Conservation (phyloP, 2,329 filamentous ascomycete genomes). For the Epichloe elymi region DNA sequence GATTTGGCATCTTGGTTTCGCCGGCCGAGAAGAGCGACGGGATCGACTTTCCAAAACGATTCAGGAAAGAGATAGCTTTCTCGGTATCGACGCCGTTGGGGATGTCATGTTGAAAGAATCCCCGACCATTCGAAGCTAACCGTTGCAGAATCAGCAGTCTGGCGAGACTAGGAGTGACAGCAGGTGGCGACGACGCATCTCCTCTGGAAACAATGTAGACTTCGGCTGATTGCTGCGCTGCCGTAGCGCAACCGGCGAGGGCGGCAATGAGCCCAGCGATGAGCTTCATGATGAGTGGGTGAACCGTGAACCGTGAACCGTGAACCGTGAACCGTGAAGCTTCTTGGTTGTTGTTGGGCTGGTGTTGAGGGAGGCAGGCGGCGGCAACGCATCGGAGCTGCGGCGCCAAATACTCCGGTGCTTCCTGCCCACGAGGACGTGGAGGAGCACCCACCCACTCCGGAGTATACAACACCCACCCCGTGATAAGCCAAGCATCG, state of each 20-base stretch:
- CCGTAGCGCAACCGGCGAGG: constrained; percentile 25
- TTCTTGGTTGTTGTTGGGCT: constrained; percentile 14
- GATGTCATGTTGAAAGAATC: constrained; percentile 34
- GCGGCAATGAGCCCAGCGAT: constrained; percentile 25
- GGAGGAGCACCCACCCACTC: too few relatives aligned
- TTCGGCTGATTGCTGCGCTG: constrained; percentile 30
- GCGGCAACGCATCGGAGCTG: constrained; percentile 2
- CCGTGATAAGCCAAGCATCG: too few relatives aligned
- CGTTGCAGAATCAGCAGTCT: constrained; percentile 47
- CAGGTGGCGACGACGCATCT: constrained; percentile 21
- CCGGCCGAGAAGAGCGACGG: constrained; percentile 34
- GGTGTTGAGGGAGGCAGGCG: neutral
- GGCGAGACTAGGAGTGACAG: constrained; percentile 39
- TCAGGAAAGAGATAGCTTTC: constrained; percentile 43
- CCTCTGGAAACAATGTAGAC: constrained; percentile 37
- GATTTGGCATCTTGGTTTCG: constrained; percentile 25
- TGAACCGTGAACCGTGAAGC: constrained; percentile 17
- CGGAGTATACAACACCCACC: too few relatives aligned
- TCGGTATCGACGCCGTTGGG: constrained; percentile 26
- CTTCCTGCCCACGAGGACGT: neutral
- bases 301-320: constrained; percentile 10
- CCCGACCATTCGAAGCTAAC: constrained; percentile 33
- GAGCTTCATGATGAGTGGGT: constrained; percentile 28
- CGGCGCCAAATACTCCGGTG: constrained; percentile 7
- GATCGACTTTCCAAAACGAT: constrained; percentile 43